Conservation (phyloP, 352 stramenopile genomes). For the Phytophthora ohioensis region DNA sequence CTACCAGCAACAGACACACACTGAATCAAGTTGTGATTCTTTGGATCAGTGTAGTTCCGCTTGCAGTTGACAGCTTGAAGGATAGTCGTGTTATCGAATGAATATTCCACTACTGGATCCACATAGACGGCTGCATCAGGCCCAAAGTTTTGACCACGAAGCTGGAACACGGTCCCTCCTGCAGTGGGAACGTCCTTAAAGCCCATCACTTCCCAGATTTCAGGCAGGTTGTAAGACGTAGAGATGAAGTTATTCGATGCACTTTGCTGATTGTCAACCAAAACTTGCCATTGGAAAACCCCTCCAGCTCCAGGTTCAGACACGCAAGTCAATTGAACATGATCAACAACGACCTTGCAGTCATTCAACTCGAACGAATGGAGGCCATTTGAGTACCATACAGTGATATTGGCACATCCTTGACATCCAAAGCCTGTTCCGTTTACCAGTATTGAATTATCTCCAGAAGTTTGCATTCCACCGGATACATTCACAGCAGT, state of each 20-base stretch:
- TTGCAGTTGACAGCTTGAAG: constrained; percentile 63
- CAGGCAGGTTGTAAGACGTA: constrained; percentile 46
- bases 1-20: constrained; percentile 61
- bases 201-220: constrained; percentile 48
- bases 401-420: constrained; percentile 38
- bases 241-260: not conserved
- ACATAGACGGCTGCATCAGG: constrained; percentile 53
- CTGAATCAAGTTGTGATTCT: constrained; percentile 55
- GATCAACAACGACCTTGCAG: constrained; percentile 53
- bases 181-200: constrained; percentile 57
- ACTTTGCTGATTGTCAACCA: constrained; percentile 50
- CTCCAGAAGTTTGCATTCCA: constrained; percentile 44
- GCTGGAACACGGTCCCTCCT: constrained; percentile 54
- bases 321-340: constrained; percentile 50
- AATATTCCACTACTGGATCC: constrained; percentile 66
- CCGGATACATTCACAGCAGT: constrained; percentile 6
- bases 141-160: constrained; percentile 63
- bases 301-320: constrained; percentile 48
- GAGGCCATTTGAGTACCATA: constrained; percentile 50
- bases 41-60: constrained; percentile 51
- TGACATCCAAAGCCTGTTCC: constrained; percentile 57
- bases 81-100: constrained; percentile 39
- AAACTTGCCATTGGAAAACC: constrained; percentile 48
- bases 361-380: constrained; percentile 51
- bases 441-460: constrained; percentile 46